phyloP scores from a whole-genome alignment of 2,329 filamentous ascomycete species.

The Phialemoniopsis sp. region DNA sequence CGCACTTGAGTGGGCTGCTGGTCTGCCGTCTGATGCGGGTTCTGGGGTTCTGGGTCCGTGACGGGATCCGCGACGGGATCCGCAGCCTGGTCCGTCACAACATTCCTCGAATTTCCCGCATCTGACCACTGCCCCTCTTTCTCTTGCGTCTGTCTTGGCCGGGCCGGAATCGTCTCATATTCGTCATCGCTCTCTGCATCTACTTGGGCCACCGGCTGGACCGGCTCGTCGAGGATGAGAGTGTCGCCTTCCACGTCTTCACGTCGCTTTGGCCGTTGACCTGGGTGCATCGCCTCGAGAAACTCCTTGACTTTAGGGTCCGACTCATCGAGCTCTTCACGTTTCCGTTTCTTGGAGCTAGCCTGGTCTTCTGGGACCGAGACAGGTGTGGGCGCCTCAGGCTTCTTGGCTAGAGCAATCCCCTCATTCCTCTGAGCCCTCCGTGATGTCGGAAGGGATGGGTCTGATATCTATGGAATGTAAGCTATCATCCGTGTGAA shows the following conservation, averaged over 20 bases:
- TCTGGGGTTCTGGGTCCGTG: neutral
- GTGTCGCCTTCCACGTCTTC: conserved; percentile 27
- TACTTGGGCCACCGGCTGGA: conserved; percentile 13
- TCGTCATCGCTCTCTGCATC: conserved; percentile 68
- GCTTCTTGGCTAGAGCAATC: conserved; percentile 3
- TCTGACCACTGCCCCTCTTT: too few species aligned
- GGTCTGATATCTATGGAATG: conserved; percentile 34
- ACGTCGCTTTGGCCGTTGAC: conserved; percentile 60
- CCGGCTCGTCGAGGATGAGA: conserved; percentile 16
- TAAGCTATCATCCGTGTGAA: conserved; percentile 12
- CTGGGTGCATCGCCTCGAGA: conserved; percentile 73
- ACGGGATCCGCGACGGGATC: too few species aligned
- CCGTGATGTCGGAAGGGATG: conserved; percentile 23
- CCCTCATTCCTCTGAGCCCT: conserved; percentile 3
- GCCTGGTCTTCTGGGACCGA: conserved; percentile 23
- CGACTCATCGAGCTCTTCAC: conserved; percentile 50
- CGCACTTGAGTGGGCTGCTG: conserved; percentile 4
- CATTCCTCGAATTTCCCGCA: too few species aligned
- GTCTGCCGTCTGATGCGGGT: conserved; percentile 1
- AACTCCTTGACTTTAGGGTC: conserved; percentile 86
- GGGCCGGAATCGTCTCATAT: conserved; percentile 62
- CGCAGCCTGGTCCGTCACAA: too few species aligned
- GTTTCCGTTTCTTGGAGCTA: conserved; percentile 65
- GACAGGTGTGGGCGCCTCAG: conserved; percentile 10
- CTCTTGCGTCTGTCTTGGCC: conserved; percentile 33